A percentile compares a stretch with the other conserved stretches of the same genome.
Conservation (phyloP, 768 basidiomycete species). For the Russula vinacea region DNA sequence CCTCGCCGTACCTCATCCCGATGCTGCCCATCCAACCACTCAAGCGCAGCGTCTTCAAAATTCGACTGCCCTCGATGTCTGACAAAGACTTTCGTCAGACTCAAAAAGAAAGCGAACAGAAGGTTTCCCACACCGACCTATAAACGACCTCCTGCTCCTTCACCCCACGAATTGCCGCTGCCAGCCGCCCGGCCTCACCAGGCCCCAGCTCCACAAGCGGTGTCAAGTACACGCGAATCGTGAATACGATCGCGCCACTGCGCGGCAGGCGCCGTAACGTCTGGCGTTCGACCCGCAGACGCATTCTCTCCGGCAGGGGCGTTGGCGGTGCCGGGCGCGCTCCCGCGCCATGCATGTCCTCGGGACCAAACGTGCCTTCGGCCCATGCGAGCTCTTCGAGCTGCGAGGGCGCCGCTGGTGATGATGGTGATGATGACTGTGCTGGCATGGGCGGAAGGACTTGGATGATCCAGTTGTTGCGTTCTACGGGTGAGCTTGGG, state of each 20-base stretch:
- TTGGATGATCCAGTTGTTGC: slow-evolving; percentile 63
- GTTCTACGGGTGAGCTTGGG: slow-evolving; percentile 64
- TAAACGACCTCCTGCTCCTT: slow-evolving; percentile 47
- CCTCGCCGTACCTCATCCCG: slow-evolving; percentile 34
- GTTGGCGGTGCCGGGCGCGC: slow-evolving; percentile 7
- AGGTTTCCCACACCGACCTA: slow-evolving; percentile 44
- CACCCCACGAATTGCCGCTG: slow-evolving; percentile 58
- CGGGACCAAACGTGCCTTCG: slow-evolving; percentile 50
- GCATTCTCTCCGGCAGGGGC: slow-evolving; percentile 43
- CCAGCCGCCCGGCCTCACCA: slow-evolving; percentile 58
- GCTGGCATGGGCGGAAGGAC: slow-evolving; percentile 37
- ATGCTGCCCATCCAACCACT: slow-evolving; percentile 40
- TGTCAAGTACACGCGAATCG: slow-evolving; percentile 59
- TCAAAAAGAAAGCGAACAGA: neutral
- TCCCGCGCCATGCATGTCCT: slow-evolving; percentile 41
- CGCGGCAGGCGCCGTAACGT: slow-evolving; percentile 56
- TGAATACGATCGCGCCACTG: slow-evolving; percentile 61
- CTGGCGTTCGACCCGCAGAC: slow-evolving; percentile 59
- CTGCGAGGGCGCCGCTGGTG: slow-evolving; percentile 15
- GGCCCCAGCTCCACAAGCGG: slow-evolving; percentile 48
- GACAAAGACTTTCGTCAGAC: slow-evolving; percentile 13
- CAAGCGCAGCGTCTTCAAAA: slow-evolving; percentile 38
- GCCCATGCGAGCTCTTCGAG: slow-evolving; percentile 70
- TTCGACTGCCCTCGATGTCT: slow-evolving; percentile 39
- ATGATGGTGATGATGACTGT: neutral